Base-by-base conservation (phyloP, 768 basidiomycete species). In the Lentinula raphanica region DNA sequence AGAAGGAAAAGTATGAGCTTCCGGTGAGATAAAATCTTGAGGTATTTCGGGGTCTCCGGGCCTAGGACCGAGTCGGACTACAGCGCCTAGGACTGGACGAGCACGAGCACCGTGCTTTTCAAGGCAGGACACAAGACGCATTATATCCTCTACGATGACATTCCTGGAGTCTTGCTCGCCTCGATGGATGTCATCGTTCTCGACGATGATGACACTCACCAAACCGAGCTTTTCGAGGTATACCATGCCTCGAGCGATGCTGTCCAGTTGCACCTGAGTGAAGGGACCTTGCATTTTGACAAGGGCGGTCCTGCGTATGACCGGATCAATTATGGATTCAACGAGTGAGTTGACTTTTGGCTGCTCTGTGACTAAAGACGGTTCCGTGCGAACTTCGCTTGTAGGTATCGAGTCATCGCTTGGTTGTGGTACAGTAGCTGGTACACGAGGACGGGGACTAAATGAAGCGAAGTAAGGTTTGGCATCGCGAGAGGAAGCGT, bases 211-310 rank as follows among this genome's bases (percentile, higher is more conserved):
- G 65, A 99, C 94, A 62, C 90, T 90, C 65, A 98, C 91, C 19
- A 99, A 80, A 1, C 97, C 97, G 17, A 98, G 87, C 68, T 95
- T 96, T 71, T 96, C 92, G 48, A 99, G 83, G 69, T 97, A 94
- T 39, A 95, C 91, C 76, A 99, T 83, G 54, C 97, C 97, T 39
- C 88, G 83, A 39, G 90, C 86, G 63, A 99, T 92, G 69, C 94
- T 95, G 63, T 96, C 92, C 58, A 98, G 84, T 66, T 98, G 97
- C 7, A 86, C 80, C 71, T 96, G 89, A 9, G 85, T 89, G 68
- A 98, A 98, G 2, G 97, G 97, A 9, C 95, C 94, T 70, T 98
- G 97, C 2, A 98, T 76, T 73, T 98, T 98, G 64, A 99, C 95
- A 15, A 99, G 84, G 4, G 95, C 94, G 0, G 97, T 96, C 54